Base-by-base conservation (phyloP, 345 rosid genomes). In the Aquilaria malaccensis region DNA sequence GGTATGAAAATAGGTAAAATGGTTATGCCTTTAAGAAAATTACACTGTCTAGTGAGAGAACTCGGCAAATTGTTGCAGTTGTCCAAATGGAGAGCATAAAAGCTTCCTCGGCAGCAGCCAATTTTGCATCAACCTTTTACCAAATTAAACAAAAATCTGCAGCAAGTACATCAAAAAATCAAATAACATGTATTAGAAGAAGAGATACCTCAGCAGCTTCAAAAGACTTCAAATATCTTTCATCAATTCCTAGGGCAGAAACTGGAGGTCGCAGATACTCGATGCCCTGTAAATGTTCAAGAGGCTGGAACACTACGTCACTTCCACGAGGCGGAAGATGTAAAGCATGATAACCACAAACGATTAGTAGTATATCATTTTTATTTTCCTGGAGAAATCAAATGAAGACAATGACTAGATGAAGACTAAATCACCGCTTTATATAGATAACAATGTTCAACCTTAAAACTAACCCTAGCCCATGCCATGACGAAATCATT, bases 41-140 rank as follows among this genome's bases (percentile, higher is more conserved):
- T 88, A 95, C 99, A 81, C 84, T 83, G 76, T 91, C 96, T 62
- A 95, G 92, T 56, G 97, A 85, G 66, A 95, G 85, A 70, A 85
- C 81, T 59, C 99, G 87, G 52, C 99, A 95, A 65, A 88, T 67
- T n/a, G 97, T 85, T 72, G 97, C 95, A n/a, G 91, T 86, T 63
- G 99, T 88, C 97, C 96, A 95, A 74, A 86, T 58, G 47, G 99
- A 88, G 61, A 95, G 87, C 14, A 95, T 79, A 76, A 82, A 73
- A 68, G 96, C 93, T 78, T 91, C 97, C 81, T 95, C 97, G 59
- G 93, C 93, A 69, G 85, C 91, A 64, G 89, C 80, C 72, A 91
- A 70, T 77, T 78, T 83, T 48, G 82, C 81, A 66, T 81, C 74
- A 63, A 77, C 87, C 95, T 88, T 81, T 68, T 59, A 67, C 57